Percentiles rank a stretch among this genome's conserved stretches.
Evolutionary conservation across 805 yeast genomes (phyloP).

Genomic region (Candida yuanshanica): DNA sequence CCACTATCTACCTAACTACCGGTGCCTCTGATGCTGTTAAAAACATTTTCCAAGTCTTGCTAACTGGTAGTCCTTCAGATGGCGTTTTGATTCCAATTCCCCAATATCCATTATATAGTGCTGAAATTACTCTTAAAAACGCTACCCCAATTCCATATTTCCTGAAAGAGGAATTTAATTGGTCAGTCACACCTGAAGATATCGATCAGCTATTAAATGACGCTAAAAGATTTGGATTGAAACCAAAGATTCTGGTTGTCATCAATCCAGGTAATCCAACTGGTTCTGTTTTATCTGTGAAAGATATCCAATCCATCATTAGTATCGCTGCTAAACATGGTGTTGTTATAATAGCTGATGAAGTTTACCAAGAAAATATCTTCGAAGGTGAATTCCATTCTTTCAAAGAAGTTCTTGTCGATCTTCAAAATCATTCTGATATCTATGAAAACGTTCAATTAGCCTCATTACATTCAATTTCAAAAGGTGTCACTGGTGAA

Average conservation of each 20-base stretch:
- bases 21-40: conserved; percentile 97
- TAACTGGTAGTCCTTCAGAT: conserved; percentile 53
- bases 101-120: conserved; percentile 95
- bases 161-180: conserved; percentile 70
- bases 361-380: conserved; percentile 93
- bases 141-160: conserved; percentile 83
- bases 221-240: conserved; percentile 46
- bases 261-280: conserved; percentile 99
- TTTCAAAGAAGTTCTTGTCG: conserved; percentile 70
- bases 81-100: conserved; percentile 95
- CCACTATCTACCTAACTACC: conserved; percentile 76
- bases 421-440: conserved; percentile 52
- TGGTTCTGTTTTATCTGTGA: conserved; percentile 69
- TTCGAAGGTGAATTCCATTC: conserved; percentile 80
- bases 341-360: conserved; percentile 89
- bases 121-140: conserved; percentile 80
- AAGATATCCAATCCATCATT: conserved; percentile 65
- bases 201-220: conserved; percentile 49
- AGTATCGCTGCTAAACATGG: conserved; percentile 81
- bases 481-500: conserved; percentile 96
- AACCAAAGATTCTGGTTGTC: conserved; percentile 76
- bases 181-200: conserved; percentile 76
- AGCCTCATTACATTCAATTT: conserved; percentile 94
- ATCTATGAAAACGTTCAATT: conserved; percentile 69
- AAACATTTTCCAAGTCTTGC: conserved; percentile 63